Evolutionary conservation across 257 asterid genomes (phyloP).

Genomic region (Nemophila menziesii): DNA sequence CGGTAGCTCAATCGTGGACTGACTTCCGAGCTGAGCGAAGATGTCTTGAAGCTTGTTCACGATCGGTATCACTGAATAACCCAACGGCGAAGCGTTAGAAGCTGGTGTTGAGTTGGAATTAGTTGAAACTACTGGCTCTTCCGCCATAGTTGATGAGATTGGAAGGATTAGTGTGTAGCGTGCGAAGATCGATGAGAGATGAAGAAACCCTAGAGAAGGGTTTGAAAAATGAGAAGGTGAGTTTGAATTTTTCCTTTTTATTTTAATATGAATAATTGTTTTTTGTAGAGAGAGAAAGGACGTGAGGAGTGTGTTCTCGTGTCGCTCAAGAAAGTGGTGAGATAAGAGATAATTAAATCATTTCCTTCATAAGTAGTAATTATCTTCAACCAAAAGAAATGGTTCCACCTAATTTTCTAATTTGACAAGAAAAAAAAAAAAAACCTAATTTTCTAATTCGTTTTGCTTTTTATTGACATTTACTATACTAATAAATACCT

Average conservation of each 20-base stretch:
- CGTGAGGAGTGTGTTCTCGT: constrained; percentile 5
- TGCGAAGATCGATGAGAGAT: background rate
- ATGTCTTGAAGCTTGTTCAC: constrained; percentile 88
- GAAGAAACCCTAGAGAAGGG: background rate
- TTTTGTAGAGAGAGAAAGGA: background rate
- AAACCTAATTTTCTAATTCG: too few species aligned
- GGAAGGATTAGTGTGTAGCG: background rate
- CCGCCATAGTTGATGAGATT: constrained; percentile 34
- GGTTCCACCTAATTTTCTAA: too few species aligned
- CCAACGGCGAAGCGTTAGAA: constrained; percentile 34
- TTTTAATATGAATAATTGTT: background rate
- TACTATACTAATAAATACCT: too few species aligned
- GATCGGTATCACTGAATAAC: constrained; percentile 67
- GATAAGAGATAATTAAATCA: too few species aligned
- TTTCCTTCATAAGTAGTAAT: too few species aligned
- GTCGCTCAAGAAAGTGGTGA: constrained; percentile 17
- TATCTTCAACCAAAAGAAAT: too few species aligned
- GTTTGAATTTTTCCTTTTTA: constrained; percentile 10
- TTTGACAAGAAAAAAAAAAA: too few species aligned
- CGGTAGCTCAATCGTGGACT: constrained; percentile 73
- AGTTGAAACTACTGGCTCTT: constrained; percentile 30
- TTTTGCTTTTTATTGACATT: too few species aligned
- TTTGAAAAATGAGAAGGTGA: background rate
- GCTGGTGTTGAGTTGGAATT: constrained; percentile 6
- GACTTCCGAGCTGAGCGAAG: constrained; percentile 66